phyloP scores from a whole-genome alignment of 352 stramenopile species.

The Phytophthora ohioensis region DNA sequence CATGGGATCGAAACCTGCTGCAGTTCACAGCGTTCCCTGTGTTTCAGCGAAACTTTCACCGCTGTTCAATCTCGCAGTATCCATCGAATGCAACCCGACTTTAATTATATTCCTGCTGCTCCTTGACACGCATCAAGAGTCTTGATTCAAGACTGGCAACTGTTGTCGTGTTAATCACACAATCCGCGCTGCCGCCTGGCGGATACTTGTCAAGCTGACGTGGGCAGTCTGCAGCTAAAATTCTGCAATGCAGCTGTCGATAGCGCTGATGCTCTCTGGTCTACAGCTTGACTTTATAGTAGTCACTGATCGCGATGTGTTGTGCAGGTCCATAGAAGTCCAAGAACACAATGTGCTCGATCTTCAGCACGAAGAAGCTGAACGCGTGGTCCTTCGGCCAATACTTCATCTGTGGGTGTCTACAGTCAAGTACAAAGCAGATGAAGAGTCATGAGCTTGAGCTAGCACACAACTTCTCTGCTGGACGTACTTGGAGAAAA shows the following conservation, averaged over 20 bases:
- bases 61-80: too few species aligned
- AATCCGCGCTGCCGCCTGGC: too few species aligned
- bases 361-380: conserved; percentile 55
- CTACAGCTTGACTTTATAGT: conserved; percentile 65
- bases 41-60: too few species aligned
- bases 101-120: too few species aligned
- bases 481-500: conserved; percentile 59
- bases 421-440: conserved; percentile 14
- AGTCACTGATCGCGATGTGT: conserved; percentile 60
- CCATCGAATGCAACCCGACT: too few species aligned
- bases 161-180: too few species aligned
- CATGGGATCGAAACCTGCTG: too few species aligned
- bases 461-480: background rate
- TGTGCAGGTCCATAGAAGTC: conserved; percentile 79
- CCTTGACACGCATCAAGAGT: too few species aligned
- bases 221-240: too few species aligned
- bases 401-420: conserved; percentile 73
- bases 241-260: background rate
- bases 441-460: conserved; percentile 1
- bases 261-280: background rate
- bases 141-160: too few species aligned
- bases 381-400: conserved; percentile 73
- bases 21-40: too few species aligned
- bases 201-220: too few species aligned
- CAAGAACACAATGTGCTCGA: conserved; percentile 69